Evolutionary conservation across 164 flowering plant species (phyloP).

Genomic region (Magnolia kwangsiensis): DNA sequence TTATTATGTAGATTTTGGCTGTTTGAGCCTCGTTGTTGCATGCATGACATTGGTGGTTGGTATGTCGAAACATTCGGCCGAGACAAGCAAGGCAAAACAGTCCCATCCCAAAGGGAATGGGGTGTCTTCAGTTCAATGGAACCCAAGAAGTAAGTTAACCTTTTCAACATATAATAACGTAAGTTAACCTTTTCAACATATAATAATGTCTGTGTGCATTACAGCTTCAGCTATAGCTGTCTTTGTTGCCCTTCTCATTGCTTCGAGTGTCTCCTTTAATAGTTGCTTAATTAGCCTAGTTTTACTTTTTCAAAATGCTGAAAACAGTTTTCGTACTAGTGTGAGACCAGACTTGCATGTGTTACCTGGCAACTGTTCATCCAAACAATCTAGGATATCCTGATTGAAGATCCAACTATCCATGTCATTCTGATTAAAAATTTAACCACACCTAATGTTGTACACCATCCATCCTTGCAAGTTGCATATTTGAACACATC

Average conservation of each 20-base stretch:
- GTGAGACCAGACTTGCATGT: not conserved
- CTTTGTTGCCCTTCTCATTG: not conserved
- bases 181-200: slow-evolving; percentile 19
- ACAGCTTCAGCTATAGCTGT: not conserved
- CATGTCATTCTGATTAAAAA: too few species aligned
- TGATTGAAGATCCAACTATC: too few species aligned
- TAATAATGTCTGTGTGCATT: not conserved
- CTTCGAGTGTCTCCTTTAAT: too few species aligned
- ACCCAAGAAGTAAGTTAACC: slow-evolving; percentile 51
- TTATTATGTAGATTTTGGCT: slow-evolving; percentile 71
- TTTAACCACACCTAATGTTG: too few species aligned
- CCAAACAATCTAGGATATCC: too few species aligned
- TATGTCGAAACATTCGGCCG: slow-evolving; percentile 86
- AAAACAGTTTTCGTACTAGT: not conserved
- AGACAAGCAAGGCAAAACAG: slow-evolving; percentile 64
- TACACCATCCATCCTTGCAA: too few species aligned
- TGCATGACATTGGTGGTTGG: slow-evolving; percentile 98
- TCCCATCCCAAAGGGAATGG: slow-evolving; percentile 73
- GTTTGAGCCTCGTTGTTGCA: slow-evolving; percentile 88
- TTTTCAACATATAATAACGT: slow-evolving; percentile 22
- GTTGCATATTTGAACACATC: too few species aligned
- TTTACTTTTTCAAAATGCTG: not conserved
- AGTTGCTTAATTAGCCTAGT: not conserved
- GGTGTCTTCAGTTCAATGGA: slow-evolving; percentile 47
- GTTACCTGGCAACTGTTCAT: too few species aligned